These are phyloP conservation scores for Penicillium mononematosum DNA, from an alignment of 495 filamentous ascomycete species.

Conservation along the genomic window DNA sequence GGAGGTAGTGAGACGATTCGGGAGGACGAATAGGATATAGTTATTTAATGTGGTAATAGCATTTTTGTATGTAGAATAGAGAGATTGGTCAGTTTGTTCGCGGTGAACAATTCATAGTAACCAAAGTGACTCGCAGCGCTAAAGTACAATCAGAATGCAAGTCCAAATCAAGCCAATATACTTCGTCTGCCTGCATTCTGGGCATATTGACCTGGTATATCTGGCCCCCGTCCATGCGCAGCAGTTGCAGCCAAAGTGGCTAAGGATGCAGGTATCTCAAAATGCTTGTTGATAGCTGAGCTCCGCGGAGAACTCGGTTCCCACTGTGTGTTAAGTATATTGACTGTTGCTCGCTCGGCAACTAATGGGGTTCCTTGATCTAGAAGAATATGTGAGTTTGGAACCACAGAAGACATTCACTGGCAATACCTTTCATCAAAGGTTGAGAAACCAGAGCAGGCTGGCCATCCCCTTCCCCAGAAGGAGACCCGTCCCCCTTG, in stretches of 20 bases:
- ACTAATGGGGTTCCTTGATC: conserved; percentile 5
- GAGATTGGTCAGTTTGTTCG: not conserved
- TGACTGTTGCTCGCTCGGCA: conserved; percentile 21
- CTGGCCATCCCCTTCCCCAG: conserved; percentile 18
- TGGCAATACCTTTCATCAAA: conserved; percentile 15
- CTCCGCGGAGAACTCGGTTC: conserved; percentile 13
- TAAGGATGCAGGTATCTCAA: conserved; percentile 24
- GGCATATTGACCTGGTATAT: not conserved
- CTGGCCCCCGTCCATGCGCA: not conserved
- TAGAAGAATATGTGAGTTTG: conserved; percentile 6
- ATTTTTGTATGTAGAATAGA: not conserved
- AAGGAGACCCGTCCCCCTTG: conserved; percentile 10
- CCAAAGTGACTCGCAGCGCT: not conserved
- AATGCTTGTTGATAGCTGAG: conserved; percentile 21
- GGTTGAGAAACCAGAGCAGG: conserved; percentile 12
- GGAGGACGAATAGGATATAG: conserved; percentile 12
- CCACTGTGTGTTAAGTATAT: conserved; percentile 23
- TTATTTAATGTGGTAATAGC: not conserved
- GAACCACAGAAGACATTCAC: not conserved
- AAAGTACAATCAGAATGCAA: not conserved
- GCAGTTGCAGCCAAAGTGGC: not conserved
- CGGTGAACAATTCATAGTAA: not conserved
- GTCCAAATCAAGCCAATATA: not conserved
- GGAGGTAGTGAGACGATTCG: conserved; percentile 15
- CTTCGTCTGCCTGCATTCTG: not conserved